phyloP scores from a whole-genome alignment of 371 early-diverging fungal genomes.

The Syncephalastrum monosporum region DNA sequence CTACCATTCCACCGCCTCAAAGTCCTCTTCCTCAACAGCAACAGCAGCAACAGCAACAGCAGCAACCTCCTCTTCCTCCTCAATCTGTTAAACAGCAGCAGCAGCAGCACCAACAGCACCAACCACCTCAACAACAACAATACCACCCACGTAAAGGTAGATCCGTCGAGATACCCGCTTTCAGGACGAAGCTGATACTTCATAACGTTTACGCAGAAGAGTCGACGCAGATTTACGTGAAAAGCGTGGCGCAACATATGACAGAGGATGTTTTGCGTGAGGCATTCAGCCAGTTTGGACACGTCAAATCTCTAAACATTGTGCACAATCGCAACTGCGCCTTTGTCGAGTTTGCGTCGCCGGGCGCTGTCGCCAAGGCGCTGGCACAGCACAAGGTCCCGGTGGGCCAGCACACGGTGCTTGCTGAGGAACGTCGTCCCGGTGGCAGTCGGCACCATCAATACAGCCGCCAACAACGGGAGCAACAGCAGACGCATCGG shows the following conservation, averaged over 20 bases:
- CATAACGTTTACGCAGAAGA: slow-evolving; percentile 17
- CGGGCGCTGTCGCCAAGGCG: slow-evolving; percentile 23
- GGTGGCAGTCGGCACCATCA: slow-evolving; percentile 6
- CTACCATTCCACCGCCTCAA: slow-evolving; percentile 9
- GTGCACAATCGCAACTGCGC: slow-evolving; percentile 18
- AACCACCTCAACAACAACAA: slow-evolving; percentile 8
- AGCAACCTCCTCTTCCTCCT: slow-evolving; percentile 3
- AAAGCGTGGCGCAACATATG: slow-evolving; percentile 20
- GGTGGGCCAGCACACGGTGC: slow-evolving; percentile 17
- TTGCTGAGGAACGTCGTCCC: slow-evolving; percentile 33
- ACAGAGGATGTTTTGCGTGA: slow-evolving; percentile 25
- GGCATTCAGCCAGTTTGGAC: slow-evolving; percentile 31
- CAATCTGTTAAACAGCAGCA: slow-evolving; percentile 5
- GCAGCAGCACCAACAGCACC: slow-evolving; percentile 11
- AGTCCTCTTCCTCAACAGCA: slow-evolving; percentile 7
- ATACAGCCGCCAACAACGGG: background rate
- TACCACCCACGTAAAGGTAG: slow-evolving; percentile 11
- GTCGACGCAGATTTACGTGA: slow-evolving; percentile 25
- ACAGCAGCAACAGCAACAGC: slow-evolving; percentile 5
- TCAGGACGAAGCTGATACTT: background rate
- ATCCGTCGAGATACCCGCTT: background rate
- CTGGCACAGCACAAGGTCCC: slow-evolving; percentile 27
- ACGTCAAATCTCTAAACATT: slow-evolving; percentile 22
- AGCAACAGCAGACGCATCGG: slow-evolving; percentile 15
- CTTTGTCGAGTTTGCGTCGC: slow-evolving; percentile 25